Base-by-base conservation (phyloP, 768 basidiomycete genomes). In the Lactarius evosmus region DNA sequence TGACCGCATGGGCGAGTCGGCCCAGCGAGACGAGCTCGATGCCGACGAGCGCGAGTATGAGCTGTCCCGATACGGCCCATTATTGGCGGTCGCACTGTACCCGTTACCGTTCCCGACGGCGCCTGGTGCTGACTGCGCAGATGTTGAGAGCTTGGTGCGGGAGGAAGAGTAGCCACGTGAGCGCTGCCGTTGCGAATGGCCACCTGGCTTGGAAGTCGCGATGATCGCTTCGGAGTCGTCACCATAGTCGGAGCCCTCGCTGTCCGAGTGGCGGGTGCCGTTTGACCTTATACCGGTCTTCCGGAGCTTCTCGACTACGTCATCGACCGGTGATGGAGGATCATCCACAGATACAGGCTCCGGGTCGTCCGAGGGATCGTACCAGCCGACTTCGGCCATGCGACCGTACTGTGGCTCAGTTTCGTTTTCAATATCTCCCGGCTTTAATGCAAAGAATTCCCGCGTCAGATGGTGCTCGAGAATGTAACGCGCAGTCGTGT, bases 381-480 rank as follows among this genome's bases (percentile, higher is more conserved):
- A 81, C 33, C 68, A 69, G 25, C 57, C 62, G 6, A 89, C 73
- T 9, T 82, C 80, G 30, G 84, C 82, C 52, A 91, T 80, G 71
- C 86, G 84, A 59, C 79, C 78, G 25, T 78, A 78, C 16, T 82
- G 82, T 11, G 90, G 79, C 4, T 85, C 84, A 38, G 84, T 79
- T 51, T 85, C 82, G 59, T 84, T 85, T 66, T 86, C 87, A 14
- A 88, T 84, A 70, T 98, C 95, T 6, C 97, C 97, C 1, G 92
- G 86, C 70, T 90, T 91, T 19, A 89, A 80, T 6, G 90, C 80
- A 60, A 98, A 81, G 75, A 98, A 99, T 58, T 83, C 81, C 59
- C 94, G 84, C 44, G 97, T 83, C 44, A 95, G 84, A 14, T 79
- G 77, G 72, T 93, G 85, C 66, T 93, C 87, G 29, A 97, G 77